These are phyloP conservation scores for Lecanosticta acicola DNA, from an alignment of 2,329 filamentous ascomycete species.

Conservation along the genomic window DNA sequence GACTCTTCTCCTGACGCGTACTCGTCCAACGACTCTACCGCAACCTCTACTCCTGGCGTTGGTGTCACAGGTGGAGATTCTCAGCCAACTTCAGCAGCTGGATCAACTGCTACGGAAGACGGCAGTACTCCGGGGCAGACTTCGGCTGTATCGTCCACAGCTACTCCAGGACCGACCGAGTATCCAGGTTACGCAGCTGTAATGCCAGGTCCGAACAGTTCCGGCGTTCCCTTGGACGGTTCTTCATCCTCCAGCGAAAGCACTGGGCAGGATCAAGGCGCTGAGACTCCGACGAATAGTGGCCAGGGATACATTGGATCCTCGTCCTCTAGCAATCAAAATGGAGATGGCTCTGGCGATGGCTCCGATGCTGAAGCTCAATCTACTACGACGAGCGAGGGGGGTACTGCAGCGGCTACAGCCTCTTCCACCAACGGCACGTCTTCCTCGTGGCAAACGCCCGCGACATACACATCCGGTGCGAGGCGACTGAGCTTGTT, in stretches of 20 bases:
- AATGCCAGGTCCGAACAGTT: not conserved
- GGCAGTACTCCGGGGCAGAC: not conserved
- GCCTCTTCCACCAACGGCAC: no score
- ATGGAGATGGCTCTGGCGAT: not conserved
- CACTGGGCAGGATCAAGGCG: no score
- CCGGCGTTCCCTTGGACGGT: not conserved
- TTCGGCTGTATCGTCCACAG: not conserved
- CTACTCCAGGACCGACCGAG: not conserved
- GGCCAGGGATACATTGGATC: no score
- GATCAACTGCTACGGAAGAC: not conserved
- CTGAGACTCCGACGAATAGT: no score
- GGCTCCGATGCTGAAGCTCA: not conserved
- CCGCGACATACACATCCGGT: not conserved
- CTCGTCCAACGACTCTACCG: no score
- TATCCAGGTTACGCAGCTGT: not conserved
- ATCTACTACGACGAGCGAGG: not conserved
- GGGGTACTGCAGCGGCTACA: not conserved
- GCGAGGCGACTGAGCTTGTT: not conserved
- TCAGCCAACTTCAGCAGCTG: not conserved
- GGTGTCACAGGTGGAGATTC: not conserved
- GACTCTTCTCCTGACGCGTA: no score
- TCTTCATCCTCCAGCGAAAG: no score
- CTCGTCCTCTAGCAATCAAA: no score
- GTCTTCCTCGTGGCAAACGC: no score
- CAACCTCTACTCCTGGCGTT: not conserved